Evolutionary conservation across 1,139 yeast genomes (phyloP), one percentile per base, ranked within the genome.

Genomic region (Debaryomyces robertsiae): DNA sequence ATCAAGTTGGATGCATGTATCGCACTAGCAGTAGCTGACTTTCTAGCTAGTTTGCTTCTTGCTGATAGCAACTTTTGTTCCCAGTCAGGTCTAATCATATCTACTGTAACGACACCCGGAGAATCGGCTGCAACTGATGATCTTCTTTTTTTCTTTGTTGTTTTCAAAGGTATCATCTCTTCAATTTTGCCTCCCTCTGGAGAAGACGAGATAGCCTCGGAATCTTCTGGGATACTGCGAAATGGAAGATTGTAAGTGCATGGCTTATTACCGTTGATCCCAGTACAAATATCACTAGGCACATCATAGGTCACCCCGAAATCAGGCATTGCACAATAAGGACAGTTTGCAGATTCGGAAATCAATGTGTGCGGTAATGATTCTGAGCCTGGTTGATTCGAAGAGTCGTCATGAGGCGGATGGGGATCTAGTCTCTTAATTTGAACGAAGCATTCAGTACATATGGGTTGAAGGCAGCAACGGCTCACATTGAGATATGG

Each of bases 361-460:
- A 87, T 84, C 44, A 90, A 69, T 28, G 82, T 73, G 41, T 82
- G 81, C 13, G 89, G 86, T 43, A 65, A 54, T 32, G 58, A 58
- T 30, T 58, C 60, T 40, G 42, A 42, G 30, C 35, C 43, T 59
- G 23, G 52, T 16, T 59, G 60, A 35, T 53, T 55, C 4, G 58
- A 58, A 11, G 53, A 53, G 39, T 63, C 81, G 46, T 85, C 94
- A 57, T 88, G 95, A 0, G 97, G 96, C 27, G 91, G 88, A 62
- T 91, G 98, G 0, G 98, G 98, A n/a, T 89, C 95, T 19, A 85
- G 72, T 44, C 98, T 75, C 61, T 87, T 90, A 58, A 93, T 90
- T 61, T 91, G 98, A 6, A 91, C 97, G 75, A 93, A 93, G 61
- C 98, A 93, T 63, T 93, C 98, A 1, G 96, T 79, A 63, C 98